Evolutionary conservation across 148 eudicot species (phyloP), one percentile per base, ranked within the genome.

Genomic region (Fallopia convolvulus): DNA sequence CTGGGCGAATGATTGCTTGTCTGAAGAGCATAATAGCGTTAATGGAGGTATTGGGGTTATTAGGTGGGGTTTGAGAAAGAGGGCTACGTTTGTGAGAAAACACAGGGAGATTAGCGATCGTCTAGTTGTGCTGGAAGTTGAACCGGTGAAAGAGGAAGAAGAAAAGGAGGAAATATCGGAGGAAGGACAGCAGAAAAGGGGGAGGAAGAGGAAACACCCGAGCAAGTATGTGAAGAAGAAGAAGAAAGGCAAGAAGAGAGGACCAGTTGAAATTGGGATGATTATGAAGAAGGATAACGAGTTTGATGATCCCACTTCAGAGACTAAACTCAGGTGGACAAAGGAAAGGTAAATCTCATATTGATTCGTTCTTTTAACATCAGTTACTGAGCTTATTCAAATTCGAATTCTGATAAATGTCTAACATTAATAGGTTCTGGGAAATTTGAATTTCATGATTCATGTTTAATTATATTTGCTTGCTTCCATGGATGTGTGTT

Each of bases 251-350:
- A 80, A 21, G 9, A 82, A n/a, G 80, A 78, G 80, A 78, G 78
- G 77, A 66, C 61, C 77, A 77, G 70, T 46, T 58, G 77, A 71
- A 61, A 41, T 71, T 49, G 70, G 84, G 85, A 74, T 84, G 86
- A 72, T 77, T 79, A 68, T 30, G 26, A 82, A 30, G 40, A 77
- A 52, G 41, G 76, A 15, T 80, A 82, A 72, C 18, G 88, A 83
- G 56, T 85, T 74, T 33, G 82, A 79, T 60, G 80, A 80, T 77
- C 82, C 92, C 65, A 36, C 46, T 17, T 14, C 46, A 39, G 72
- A 68, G 15, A 14, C 72, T 0, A 85, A 87, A 60, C 86, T 85
- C 70, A 83, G 97, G 48, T 92, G 99, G 99, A 89, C 94, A 42
- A 72, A 83, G 65, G 88, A 91, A 42, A 91, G 97, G 98, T 93